These are phyloP conservation scores for Beta vulgaris DNA, from an alignment of 148 eudicot species.

Conservation along the genomic window DNA sequence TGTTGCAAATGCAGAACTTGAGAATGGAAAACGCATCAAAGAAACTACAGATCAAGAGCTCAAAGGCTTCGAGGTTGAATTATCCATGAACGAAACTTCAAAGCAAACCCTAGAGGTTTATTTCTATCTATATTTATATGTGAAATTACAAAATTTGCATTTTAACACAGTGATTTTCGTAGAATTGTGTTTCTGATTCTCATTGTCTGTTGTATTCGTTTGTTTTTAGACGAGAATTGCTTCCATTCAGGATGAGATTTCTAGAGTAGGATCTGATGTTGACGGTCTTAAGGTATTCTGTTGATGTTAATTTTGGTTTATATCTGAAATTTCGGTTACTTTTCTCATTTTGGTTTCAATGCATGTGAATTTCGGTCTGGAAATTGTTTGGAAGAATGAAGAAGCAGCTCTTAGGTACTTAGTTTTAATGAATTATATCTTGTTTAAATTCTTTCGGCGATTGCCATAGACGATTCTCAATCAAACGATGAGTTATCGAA, in stretches of 20 bases:
- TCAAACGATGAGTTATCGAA: no score
- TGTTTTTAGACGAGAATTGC: conserved; percentile 49
- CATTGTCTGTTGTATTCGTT: conserved; percentile 6
- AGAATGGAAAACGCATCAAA: conserved; percentile 50
- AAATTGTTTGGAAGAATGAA: conserved; percentile 40
- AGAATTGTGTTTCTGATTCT: not conserved
- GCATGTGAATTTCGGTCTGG: conserved; percentile 20
- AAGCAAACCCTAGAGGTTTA: conserved; percentile 61
- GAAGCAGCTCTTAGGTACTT: conserved; percentile 51
- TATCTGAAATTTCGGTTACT: not conserved
- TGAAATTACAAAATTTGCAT: not conserved
- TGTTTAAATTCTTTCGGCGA: not conserved
- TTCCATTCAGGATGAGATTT: conserved; percentile 57
- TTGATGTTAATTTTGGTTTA: not conserved
- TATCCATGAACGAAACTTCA: conserved; percentile 55
- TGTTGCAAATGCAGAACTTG: conserved; percentile 42
- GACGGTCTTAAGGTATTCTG: conserved; percentile 55
- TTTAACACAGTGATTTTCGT: not conserved
- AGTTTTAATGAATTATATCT: not conserved
- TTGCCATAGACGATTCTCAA: not conserved
- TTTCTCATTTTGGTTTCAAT: conserved; percentile 17
- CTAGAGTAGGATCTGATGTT: conserved; percentile 51
- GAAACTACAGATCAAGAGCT: conserved; percentile 62
- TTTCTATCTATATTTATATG: not conserved
- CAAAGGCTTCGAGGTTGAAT: conserved; percentile 67